A percentile compares a stretch with the other conserved stretches of the same genome.
These are phyloP conservation scores for Ophiostoma novo-ulmi DNA, from an alignment of 2,329 filamentous ascomycete species.

Conservation along the genomic window DNA sequence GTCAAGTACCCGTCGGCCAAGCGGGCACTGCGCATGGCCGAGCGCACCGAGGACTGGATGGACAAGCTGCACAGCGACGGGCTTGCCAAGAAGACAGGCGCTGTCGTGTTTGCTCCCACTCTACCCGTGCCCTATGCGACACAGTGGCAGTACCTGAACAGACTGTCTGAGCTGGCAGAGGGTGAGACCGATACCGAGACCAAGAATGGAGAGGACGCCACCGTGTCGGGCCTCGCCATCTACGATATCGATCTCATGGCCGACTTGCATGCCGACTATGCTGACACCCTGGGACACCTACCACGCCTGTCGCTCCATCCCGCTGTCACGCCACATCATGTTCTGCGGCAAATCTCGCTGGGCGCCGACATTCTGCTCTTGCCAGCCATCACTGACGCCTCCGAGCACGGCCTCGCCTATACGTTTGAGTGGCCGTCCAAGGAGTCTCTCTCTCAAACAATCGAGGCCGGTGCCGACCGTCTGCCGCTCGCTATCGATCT, in stretches of 20 bases:
- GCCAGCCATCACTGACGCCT: conserved; percentile 58
- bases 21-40: conserved; percentile 74
- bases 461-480: conserved; percentile 15
- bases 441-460: conserved; percentile 19
- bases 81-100: conserved; percentile 33
- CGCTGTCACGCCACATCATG: conserved; percentile 65
- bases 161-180: conserved; percentile 49
- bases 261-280: conserved; percentile 56
- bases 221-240: conserved; percentile 66
- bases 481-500: conserved; percentile 69
- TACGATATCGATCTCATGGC: conserved; percentile 68
- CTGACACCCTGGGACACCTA: conserved; percentile 50
- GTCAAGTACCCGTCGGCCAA: conserved; percentile 51
- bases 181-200: background rate
- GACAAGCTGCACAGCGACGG: conserved; percentile 56
- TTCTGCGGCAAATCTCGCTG: conserved; percentile 68
- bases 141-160: conserved; percentile 75
- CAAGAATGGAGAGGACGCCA: conserved; percentile 42
- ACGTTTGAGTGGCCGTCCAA: conserved; percentile 66
- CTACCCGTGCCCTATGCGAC: conserved; percentile 68
- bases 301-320: conserved; percentile 71
- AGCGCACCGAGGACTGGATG: conserved; percentile 79
- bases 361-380: conserved; percentile 77
- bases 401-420: conserved; percentile 81
- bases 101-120: conserved; percentile 56